Conservation (phyloP, 306 rosid species). For the Astragalus membranaceus region DNA sequence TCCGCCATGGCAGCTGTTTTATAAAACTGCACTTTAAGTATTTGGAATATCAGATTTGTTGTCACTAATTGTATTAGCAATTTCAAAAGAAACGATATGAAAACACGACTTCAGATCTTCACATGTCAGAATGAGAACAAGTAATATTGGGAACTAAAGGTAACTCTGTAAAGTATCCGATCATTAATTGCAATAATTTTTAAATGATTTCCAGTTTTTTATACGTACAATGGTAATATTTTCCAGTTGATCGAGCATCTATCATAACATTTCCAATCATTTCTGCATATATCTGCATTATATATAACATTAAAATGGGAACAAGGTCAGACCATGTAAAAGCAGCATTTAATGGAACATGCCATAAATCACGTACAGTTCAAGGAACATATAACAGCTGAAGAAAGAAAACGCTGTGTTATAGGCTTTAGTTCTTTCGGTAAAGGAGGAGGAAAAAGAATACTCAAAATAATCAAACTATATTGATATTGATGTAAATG, state of each 20-base stretch:
- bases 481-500: not conserved
- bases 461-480: not conserved
- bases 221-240: slow-evolving; percentile 90
- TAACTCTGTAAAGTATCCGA: not conserved
- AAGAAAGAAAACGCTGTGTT: not conserved
- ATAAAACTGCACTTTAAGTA: not conserved
- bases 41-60: not conserved
- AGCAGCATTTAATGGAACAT: not conserved
- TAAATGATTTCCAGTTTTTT: not conserved
- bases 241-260: slow-evolving; percentile 98
- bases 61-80: not conserved
- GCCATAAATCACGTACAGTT: not conserved
- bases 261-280: slow-evolving; percentile 99
- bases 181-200: slow-evolving; percentile 6
- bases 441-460: not conserved
- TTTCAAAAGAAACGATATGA: slow-evolving; percentile 7
- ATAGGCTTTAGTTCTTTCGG: not conserved
- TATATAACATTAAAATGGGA: slow-evolving; percentile 12
- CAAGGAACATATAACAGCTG: not conserved
- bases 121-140: not conserved
- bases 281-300: slow-evolving; percentile 86
- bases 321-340: not conserved
- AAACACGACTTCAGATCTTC: slow-evolving; percentile 7
- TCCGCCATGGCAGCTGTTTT: too few species aligned
- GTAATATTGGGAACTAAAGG: not conserved